Conservation (phyloP, 192 early-diverging fungal genomes). For the Coemansia reversa region DNA sequence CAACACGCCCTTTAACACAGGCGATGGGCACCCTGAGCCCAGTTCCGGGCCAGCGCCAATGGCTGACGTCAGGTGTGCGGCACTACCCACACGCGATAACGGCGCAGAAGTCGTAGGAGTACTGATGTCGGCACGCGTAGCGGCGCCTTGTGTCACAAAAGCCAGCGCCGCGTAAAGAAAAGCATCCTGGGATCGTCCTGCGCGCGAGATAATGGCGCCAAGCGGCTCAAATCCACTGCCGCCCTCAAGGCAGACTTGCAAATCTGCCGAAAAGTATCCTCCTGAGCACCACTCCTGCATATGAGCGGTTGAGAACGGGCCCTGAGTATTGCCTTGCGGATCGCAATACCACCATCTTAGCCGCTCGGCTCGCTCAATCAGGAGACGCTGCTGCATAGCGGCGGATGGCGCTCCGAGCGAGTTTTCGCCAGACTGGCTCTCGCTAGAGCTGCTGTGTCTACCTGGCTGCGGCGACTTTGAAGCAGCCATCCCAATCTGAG, state of each 20-base stretch:
- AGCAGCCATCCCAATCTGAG: neutral
- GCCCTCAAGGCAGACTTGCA: slow-evolving; percentile 81
- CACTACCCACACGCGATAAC: slow-evolving; percentile 32
- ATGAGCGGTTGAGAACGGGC: slow-evolving; percentile 81
- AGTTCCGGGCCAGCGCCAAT: neutral
- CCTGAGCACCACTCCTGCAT: slow-evolving; percentile 96
- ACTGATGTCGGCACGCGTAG: slow-evolving; percentile 17
- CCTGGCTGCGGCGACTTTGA: slow-evolving; percentile 2
- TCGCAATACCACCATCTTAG: slow-evolving; percentile 81
- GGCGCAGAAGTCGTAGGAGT: slow-evolving; percentile 31
- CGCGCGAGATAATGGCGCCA: slow-evolving; percentile 61
- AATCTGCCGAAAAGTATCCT: slow-evolving; percentile 77
- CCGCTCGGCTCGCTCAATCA: slow-evolving; percentile 44
- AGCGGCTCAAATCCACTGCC: slow-evolving; percentile 79
- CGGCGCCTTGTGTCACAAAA: slow-evolving; percentile 11
- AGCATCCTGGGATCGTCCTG: slow-evolving; percentile 66
- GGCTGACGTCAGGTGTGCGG: slow-evolving; percentile 5
- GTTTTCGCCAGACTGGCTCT: slow-evolving; percentile 21
- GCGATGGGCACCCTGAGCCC: neutral
- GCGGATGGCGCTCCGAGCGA: slow-evolving; percentile 11
- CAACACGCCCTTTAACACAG: neutral
- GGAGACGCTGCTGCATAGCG: slow-evolving; percentile 11
- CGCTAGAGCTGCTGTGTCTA: slow-evolving; percentile 5
- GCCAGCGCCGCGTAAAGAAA: slow-evolving; percentile 61
- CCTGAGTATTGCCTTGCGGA: slow-evolving; percentile 81